These are phyloP conservation scores for Candida tibetensis DNA, from an alignment of 805 yeast genomes.

Conservation along the genomic window DNA sequence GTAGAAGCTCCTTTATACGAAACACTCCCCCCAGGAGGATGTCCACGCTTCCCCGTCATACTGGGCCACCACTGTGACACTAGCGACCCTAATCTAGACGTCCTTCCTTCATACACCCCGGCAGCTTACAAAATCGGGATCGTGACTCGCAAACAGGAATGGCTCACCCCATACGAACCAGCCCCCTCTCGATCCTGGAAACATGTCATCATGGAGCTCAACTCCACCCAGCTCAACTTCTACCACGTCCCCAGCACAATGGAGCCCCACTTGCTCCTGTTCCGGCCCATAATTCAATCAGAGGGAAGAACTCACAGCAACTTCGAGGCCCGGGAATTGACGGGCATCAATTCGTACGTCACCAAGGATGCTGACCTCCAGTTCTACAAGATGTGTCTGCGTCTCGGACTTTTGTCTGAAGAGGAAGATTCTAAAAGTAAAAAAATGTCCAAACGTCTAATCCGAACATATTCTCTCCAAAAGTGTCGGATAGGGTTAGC, in stretches of 20 bases:
- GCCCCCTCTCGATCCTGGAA: slow-evolving; percentile 72
- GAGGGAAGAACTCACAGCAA: slow-evolving; percentile 8
- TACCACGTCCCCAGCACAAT: slow-evolving; percentile 43
- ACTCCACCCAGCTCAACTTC: slow-evolving; percentile 82
- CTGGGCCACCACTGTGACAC: slow-evolving; percentile 6
- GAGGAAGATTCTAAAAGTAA: slow-evolving; percentile 1
- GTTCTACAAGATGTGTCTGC: slow-evolving; percentile 23
- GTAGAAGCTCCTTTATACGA: slow-evolving; percentile 38
- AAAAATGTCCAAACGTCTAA: slow-evolving; percentile 18
- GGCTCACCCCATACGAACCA: slow-evolving; percentile 73
- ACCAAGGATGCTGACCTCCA: slow-evolving; percentile 28
- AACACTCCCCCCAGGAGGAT: slow-evolving; percentile 43
- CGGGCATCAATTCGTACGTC: slow-evolving; percentile 15
- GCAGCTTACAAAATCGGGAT: slow-evolving; percentile 59
- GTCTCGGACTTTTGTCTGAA: slow-evolving; percentile 13
- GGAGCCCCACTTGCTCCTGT: slow-evolving; percentile 26
- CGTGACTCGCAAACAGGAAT: slow-evolving; percentile 65
- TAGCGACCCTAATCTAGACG: slow-evolving; percentile 23
- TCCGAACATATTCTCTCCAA: slow-evolving; percentile 77
- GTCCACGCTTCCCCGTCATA: slow-evolving; percentile 38
- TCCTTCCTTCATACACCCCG: slow-evolving; percentile 64
- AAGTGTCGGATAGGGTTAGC: slow-evolving; percentile 84
- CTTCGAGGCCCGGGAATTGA: slow-evolving; percentile 10
- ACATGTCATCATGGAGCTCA: slow-evolving; percentile 64
- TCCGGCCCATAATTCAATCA: slow-evolving; percentile 12